A percentile compares a stretch with the other conserved stretches of the same genome.
Conservation (phyloP, 768 basidiomycete genomes). For the Hygrocybe punicea region DNA sequence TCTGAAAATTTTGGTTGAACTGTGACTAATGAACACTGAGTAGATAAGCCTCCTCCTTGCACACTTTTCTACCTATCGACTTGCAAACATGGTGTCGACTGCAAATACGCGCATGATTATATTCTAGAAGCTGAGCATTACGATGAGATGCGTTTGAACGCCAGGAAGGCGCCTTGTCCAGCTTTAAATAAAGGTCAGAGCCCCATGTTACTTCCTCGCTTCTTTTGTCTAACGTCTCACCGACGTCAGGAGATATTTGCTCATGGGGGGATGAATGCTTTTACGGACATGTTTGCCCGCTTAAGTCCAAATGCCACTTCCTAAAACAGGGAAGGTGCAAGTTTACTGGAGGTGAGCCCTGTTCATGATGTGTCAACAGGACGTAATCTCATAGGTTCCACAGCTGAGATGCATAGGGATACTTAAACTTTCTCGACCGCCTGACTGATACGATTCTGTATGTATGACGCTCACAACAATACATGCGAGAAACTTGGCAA, state of each 20-base stretch:
- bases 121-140: conserved; percentile 52
- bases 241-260: conserved; percentile 49
- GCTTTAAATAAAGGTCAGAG: conserved; percentile 52
- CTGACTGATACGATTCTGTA: background rate
- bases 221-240: conserved; percentile 9
- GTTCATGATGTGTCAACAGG: conserved; percentile 3
- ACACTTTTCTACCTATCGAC: conserved; percentile 61
- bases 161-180: conserved; percentile 62
- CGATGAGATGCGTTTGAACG: conserved; percentile 50
- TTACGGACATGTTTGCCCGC: conserved; percentile 52
- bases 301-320: conserved; percentile 41
- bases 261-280: conserved; percentile 59
- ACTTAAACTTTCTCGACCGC: conserved; percentile 8
- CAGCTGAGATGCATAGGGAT: conserved; percentile 43
- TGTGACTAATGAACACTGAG: conserved; percentile 15
- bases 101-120: conserved; percentile 64
- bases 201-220: conserved; percentile 1
- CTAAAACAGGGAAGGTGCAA: conserved; percentile 57
- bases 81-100: conserved; percentile 57
- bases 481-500: no score
- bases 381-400: conserved; percentile 8
- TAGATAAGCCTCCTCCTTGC: conserved; percentile 65
- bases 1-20: conserved; percentile 7
- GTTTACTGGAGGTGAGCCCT: conserved; percentile 53
- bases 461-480: background rate